Evolutionary conservation across 1,139 yeast genomes (phyloP).

Genomic region (Sugiyamaella xylanicola): DNA sequence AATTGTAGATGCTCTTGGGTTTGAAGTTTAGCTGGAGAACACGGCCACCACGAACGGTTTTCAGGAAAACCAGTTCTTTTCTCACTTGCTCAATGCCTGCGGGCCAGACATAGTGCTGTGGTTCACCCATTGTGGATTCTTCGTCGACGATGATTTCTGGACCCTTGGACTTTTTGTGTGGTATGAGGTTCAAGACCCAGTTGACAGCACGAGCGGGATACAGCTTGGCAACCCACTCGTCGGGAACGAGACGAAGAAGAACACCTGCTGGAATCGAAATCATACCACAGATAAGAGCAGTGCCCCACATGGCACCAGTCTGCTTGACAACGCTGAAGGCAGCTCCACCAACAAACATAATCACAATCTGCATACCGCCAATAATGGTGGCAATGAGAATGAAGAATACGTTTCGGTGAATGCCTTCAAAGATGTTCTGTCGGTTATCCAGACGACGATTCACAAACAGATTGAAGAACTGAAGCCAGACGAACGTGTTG

Average conservation of each 20-base stretch:
- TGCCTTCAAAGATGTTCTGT: conserved; percentile 79
- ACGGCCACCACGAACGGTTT: conserved; percentile 47
- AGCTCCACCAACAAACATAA: conserved; percentile 97
- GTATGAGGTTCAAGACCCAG: conserved; percentile 9
- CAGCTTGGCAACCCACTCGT: conserved; percentile 64
- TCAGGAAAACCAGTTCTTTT: conserved; percentile 43
- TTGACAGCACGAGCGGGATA: conserved; percentile 65
- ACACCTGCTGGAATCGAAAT: conserved; percentile 80
- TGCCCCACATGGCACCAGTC: conserved; percentile 86
- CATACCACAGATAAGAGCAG: conserved; percentile 82
- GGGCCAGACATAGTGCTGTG: conserved; percentile 39
- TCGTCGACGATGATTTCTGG: conserved; percentile 33
- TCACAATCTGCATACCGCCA: conserved; percentile 79
- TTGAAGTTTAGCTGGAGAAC: conserved; percentile 41
- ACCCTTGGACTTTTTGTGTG: conserved; percentile 11
- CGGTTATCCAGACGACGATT: conserved; percentile 92
- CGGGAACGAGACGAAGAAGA: conserved; percentile 78
- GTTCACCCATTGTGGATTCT: conserved; percentile 29
- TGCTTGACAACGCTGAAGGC: conserved; percentile 83
- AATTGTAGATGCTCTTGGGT: conserved; percentile 36
- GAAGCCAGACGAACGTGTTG: conserved; percentile 97
- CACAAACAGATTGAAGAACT: conserved; percentile 88
- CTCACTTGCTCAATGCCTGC: conserved; percentile 48
- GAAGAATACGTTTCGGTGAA: conserved; percentile 82
- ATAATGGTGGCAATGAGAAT: conserved; percentile 69